Conservation (phyloP, 768 basidiomycete species). For the Boletus sp. region DNA sequence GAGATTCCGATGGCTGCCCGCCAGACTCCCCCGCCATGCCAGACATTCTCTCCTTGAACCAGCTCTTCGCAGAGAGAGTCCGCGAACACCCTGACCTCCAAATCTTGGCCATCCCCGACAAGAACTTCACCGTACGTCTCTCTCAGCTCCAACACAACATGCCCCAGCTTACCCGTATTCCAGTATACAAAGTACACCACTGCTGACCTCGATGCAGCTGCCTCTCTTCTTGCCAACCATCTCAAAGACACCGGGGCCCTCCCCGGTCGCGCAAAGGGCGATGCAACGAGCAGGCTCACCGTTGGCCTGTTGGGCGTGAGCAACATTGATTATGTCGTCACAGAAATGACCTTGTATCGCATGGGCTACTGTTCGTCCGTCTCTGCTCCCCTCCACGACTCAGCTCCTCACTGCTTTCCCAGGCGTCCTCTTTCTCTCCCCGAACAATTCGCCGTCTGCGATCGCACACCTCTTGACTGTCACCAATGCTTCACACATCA, state of each 20-base stretch:
- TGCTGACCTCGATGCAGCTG: conserved; percentile 23
- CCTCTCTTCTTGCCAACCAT: conserved; percentile 27
- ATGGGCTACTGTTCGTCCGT: conserved; percentile 31
- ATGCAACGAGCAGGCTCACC: conserved; percentile 23
- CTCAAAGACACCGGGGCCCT: conserved; percentile 17
- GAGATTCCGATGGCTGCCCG: neutral
- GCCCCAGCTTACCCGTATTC: neutral
- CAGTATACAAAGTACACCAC: conserved; percentile 29
- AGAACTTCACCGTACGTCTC: conserved; percentile 18
- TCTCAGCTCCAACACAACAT: neutral
- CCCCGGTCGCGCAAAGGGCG: conserved; percentile 24
- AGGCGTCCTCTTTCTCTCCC: conserved; percentile 38
- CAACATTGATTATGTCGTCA: conserved; percentile 28
- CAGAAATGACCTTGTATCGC: conserved; percentile 27
- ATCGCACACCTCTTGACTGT: conserved; percentile 42
- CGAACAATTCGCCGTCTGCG: conserved; percentile 46
- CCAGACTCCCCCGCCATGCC: conserved; percentile 9
- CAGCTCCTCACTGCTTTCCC: neutral
- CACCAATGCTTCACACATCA: conserved; percentile 21
- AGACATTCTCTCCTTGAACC: conserved; percentile 27
- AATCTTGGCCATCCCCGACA: conserved; percentile 26
- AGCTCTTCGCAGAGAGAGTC: conserved; percentile 22
- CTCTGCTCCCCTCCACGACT: neutral
- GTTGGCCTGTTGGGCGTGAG: conserved; percentile 27
- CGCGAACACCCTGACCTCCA: conserved; percentile 21